These are phyloP conservation scores for Boletus rex-veris DNA, from an alignment of 768 basidiomycete species.

Conservation along the genomic window DNA sequence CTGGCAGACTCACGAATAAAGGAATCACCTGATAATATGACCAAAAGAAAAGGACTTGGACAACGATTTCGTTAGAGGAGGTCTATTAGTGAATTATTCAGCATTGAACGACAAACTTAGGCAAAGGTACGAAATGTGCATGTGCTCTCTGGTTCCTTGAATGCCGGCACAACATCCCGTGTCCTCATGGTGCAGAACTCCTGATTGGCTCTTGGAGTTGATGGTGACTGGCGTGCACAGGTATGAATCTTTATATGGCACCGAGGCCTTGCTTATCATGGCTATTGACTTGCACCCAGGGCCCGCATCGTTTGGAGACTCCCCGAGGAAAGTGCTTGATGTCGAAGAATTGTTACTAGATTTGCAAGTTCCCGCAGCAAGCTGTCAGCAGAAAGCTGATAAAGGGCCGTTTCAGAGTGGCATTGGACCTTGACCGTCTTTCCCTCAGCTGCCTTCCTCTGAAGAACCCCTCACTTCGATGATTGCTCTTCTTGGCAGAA, in stretches of 20 bases:
- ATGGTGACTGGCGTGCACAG: not conserved
- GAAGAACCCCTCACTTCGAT: not conserved
- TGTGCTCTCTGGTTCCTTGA: not conserved
- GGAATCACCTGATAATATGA: no score
- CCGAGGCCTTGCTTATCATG: not conserved
- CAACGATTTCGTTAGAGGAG: no score
- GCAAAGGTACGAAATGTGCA: not conserved
- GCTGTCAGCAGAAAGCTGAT: not conserved
- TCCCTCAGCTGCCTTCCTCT: not conserved
- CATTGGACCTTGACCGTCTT: not conserved
- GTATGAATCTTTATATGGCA: not conserved
- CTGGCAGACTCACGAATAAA: no score
- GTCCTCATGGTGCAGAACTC: not conserved
- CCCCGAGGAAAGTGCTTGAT: not conserved
- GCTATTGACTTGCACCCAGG: no score
- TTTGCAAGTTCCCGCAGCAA: conserved; percentile 3
- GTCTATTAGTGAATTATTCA: no score
- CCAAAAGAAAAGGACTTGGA: no score
- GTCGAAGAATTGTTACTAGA: not conserved
- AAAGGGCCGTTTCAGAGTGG: not conserved
- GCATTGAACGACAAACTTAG: not conserved
- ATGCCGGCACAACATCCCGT: not conserved
- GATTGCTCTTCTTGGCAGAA: not conserved
- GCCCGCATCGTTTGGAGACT: not conserved
- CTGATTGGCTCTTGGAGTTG: not conserved